Evolutionary conservation across 805 yeast species (phyloP), one percentile per base, ranked within the genome.

Genomic region (Yamadazyma kitorensis): DNA sequence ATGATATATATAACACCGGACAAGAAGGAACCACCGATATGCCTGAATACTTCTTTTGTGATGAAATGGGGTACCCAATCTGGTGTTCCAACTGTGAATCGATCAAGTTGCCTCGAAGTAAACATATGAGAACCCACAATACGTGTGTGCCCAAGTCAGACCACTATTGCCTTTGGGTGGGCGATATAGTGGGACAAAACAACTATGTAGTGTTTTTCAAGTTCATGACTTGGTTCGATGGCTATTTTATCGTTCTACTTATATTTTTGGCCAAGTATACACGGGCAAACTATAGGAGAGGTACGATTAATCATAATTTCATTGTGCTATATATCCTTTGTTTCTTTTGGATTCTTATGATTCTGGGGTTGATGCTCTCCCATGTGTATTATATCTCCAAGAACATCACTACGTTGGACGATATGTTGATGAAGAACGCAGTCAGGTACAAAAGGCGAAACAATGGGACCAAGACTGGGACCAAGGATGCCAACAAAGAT

Each of bases 131-230:
- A 3, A 66, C 72, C 31, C 33, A 61, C 33, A 70, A 68, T 2
- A 50, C 57, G 16, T 86, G 95, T 51, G 77, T 88, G 0, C 78
- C 85, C 0, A 68, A 72, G 37, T 82, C 85, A 67, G 98, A 89
- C 57, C 98, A 89, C 54, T 82, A 70, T 49, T 89, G 98, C 53
- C 51, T 77, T 0, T 87, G 86, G 82, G 57, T 91, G 0, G 94
- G 95, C 1, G 54, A 70, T 0, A 74, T 78, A 4, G 75, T 89
- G 27, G 96, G 95, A 0, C 72, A 74, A 39, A 54, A 61, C 24
- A 89, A 91, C 56, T 77, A 78, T 52, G 52, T 71, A 31, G 58
- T 66, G 18, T 88, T 88, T 48, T 33, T 80, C 3, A 78, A 74
- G 41, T 80, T 72, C 47, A 48, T 72, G 20, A 26, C 65, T 4